Conservation (phyloP, 768 basidiomycete species). For the Podaxis sp. region DNA sequence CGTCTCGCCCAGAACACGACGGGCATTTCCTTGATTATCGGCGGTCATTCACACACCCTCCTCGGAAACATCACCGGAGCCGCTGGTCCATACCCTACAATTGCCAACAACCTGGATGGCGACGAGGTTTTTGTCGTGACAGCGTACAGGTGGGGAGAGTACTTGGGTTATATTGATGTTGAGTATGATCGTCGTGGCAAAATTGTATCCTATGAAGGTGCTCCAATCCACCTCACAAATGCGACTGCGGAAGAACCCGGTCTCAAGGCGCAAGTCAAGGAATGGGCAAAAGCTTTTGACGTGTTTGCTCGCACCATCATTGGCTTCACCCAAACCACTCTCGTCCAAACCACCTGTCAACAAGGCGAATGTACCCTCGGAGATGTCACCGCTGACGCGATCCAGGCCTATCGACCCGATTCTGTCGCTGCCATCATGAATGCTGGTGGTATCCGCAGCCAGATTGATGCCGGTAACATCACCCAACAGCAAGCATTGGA, state of each 20-base stretch:
- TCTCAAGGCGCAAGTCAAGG: constrained; percentile 35
- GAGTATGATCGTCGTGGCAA: constrained; percentile 37
- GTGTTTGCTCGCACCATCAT: constrained; percentile 32
- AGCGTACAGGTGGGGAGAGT: constrained; percentile 45
- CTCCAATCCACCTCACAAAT: constrained; percentile 40
- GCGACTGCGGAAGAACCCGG: constrained; percentile 31
- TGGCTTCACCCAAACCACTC: constrained; percentile 31
- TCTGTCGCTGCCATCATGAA: constrained; percentile 38
- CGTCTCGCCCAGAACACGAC: constrained; percentile 35
- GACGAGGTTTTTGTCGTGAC: constrained; percentile 49
- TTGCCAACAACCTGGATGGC: constrained; percentile 38
- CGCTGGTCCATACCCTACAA: constrained; percentile 43
- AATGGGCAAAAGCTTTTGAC: constrained; percentile 39
- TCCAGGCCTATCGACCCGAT: constrained; percentile 31
- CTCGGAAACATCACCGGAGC: constrained; percentile 38
- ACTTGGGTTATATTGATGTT: constrained; percentile 43
- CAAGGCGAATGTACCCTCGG: constrained; percentile 42
- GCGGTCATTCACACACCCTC: constrained; percentile 46
- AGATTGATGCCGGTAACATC: constrained; percentile 38
- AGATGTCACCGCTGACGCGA: constrained; percentile 40
- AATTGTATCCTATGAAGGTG: constrained; percentile 38
- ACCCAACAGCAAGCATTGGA: constrained; percentile 38
- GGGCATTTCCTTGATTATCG: constrained; percentile 39
- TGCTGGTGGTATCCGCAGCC: constrained; percentile 39
- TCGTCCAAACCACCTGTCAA: constrained; percentile 40